phyloP scores from a whole-genome alignment of 169 alveolate genomes.

The Babesia sp. region DNA sequence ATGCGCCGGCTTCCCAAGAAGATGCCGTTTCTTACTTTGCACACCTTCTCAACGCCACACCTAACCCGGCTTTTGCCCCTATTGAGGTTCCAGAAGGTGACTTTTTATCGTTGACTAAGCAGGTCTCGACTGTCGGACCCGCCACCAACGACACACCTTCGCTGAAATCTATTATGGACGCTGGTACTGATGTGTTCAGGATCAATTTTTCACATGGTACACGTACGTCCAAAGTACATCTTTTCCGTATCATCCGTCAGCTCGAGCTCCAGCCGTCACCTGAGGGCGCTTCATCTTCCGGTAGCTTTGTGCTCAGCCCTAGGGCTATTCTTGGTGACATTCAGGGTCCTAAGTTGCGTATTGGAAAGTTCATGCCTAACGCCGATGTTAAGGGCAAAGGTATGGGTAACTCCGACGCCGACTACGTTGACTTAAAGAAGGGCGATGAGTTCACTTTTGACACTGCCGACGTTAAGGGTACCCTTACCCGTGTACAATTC shows the following conservation, averaged over 20 bases:
- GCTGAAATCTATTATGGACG: conserved; percentile 70
- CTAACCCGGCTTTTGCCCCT: conserved; percentile 47
- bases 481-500: conserved; percentile 64
- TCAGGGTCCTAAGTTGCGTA: conserved; percentile 83
- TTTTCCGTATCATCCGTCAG: conserved; percentile 60
- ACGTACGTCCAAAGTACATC: conserved; percentile 61
- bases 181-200: conserved; percentile 80
- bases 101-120: conserved; percentile 66
- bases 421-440: conserved; percentile 73
- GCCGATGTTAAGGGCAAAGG: conserved; percentile 62
- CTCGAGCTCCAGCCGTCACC: conserved; percentile 67
- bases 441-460: conserved; percentile 78
- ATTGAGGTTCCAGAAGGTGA: conserved; percentile 44
- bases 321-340: conserved; percentile 73
- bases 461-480: conserved; percentile 66
- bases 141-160: conserved; percentile 67
- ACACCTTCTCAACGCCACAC: conserved; percentile 32
- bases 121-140: conserved; percentile 84
- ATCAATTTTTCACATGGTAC: conserved; percentile 81
- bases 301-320: conserved; percentile 7
- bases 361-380: conserved; percentile 77
- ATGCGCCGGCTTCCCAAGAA: conserved; percentile 54
- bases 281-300: conserved; percentile 35
- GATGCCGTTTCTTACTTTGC: conserved; percentile 55
- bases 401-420: conserved; percentile 46